These are phyloP conservation scores for Coemansia sp. DNA, from an alignment of 192 early-diverging fungal genomes.

Conservation along the genomic window DNA sequence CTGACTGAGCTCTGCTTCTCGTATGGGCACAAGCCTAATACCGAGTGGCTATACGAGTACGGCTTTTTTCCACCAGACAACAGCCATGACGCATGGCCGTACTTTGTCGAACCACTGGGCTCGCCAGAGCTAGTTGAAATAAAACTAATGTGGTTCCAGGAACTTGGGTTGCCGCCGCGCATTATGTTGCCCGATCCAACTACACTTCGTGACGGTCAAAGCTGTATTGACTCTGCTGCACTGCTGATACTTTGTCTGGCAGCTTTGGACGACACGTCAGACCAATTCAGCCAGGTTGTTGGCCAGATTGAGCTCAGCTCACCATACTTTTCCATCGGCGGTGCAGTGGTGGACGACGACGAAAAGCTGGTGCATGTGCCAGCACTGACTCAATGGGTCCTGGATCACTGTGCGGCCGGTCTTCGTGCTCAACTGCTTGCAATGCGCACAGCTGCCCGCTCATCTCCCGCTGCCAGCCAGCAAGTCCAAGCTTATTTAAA, in stretches of 20 bases:
- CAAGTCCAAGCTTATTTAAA: not conserved
- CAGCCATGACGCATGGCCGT: slow-evolving; percentile 28
- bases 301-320: slow-evolving; percentile 5
- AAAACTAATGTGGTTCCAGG: slow-evolving; percentile 34
- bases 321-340: slow-evolving; percentile 21
- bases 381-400: slow-evolving; percentile 6
- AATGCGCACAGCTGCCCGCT: slow-evolving; percentile 5
- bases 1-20: slow-evolving; percentile 22
- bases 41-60: slow-evolving; percentile 45
- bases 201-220: not conserved
- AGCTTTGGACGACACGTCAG: slow-evolving; percentile 20
- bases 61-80: slow-evolving; percentile 34
- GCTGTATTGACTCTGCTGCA: slow-evolving; percentile 1
- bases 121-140: slow-evolving; percentile 13
- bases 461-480: not conserved
- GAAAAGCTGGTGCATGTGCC: slow-evolving; percentile 22
- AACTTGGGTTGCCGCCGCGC: slow-evolving; percentile 21
- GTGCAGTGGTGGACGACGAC: slow-evolving; percentile 19
- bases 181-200: slow-evolving; percentile 21
- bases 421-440: not conserved
- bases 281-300: slow-evolving; percentile 7
- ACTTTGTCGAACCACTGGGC: slow-evolving; percentile 18
- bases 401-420: not conserved
- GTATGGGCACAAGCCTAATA: slow-evolving; percentile 34
- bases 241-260: slow-evolving; percentile 31